Evolutionary conservation across 2,329 filamentous ascomycete species (phyloP), one percentile per base, ranked within the genome.

Genomic region (Bipolaris cookei): DNA sequence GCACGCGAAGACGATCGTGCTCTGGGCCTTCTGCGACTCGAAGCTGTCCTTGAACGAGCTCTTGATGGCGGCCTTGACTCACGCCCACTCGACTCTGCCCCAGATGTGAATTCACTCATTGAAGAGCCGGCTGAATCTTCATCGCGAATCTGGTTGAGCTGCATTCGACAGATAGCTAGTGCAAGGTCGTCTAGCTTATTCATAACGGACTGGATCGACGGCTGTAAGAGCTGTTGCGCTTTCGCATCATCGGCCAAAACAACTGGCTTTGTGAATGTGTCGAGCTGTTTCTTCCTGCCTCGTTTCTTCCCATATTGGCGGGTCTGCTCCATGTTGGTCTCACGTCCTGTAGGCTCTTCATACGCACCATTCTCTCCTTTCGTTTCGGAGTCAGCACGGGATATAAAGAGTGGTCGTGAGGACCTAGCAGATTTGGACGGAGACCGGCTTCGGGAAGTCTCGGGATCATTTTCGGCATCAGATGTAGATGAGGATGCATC

Each of bases 231-330:
- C 1, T 76, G 72, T 56, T 83, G 80, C 0, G 91, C 90, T 45
- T 81, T 72, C 1, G 90, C 87, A 63, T 96, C 92, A 65, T 96
- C 88, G 1, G 86, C 83, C 6, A 89, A 83, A 4, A 91, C 76
- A 2, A 83, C 80, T 0, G 90, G 86, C 37, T 59, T 67, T 7
- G 48, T n/a, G 16, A 57, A 44, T 14, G 34, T 41, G 4, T 59
- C 45, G 6, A 30, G 21, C n/a, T 59, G 58, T 20, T 56, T 30
- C 42, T 61, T 62, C 32, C 58, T 59, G n/a, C 56, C 61, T 13
- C 59, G 58, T 48, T 54, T 63, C 35, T 43, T 58, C 14, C 46
- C 25, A 30, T 23, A 30, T 21, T 6, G 48, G 11, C 44, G 38
- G 25, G 46, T 14, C 18, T 28, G 34, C 34, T 44, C 38, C 34